Percentiles rank a stretch among this genome's conserved stretches.
Conservation (phyloP, 108 stramenopile genomes). For the Cylindrotheca closterium region DNA sequence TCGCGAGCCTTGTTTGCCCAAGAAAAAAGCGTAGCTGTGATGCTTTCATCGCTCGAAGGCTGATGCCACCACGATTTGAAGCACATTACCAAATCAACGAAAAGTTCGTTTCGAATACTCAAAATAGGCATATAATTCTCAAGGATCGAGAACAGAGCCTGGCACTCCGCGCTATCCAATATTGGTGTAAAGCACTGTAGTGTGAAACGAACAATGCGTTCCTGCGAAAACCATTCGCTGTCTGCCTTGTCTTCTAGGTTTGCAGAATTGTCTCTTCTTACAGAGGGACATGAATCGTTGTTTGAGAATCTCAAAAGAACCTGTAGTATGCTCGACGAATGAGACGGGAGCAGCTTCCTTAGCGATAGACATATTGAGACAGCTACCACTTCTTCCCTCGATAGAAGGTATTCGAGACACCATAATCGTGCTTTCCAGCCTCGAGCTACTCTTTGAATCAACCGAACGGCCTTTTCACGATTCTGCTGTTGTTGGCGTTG, state of each 20-base stretch:
- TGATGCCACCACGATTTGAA: conserved; percentile 13
- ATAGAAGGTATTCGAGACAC: neutral
- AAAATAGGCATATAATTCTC: conserved; percentile 11
- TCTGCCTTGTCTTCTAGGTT: conserved; percentile 2
- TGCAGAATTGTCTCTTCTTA: neutral
- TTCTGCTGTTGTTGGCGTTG: conserved; percentile 29
- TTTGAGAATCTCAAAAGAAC: conserved; percentile 10
- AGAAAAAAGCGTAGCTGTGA: conserved; percentile 4
- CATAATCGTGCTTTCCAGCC: conserved; percentile 24
- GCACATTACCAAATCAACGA: conserved; percentile 22
- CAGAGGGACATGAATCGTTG: neutral
- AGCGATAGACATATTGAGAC: conserved; percentile 21
- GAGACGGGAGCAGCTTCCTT: conserved; percentile 3
- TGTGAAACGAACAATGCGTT: conserved; percentile 14
- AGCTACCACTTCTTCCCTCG: neutral
- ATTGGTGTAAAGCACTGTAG: conserved; percentile 19
- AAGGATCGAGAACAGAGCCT: conserved; percentile 10
- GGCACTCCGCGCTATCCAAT: neutral
- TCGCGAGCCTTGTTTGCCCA: conserved; percentile 20
- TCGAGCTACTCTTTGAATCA: conserved; percentile 21
- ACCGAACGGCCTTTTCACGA: conserved; percentile 8
- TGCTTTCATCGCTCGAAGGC: neutral
- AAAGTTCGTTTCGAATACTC: conserved; percentile 15
- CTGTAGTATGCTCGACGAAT: conserved; percentile 1
- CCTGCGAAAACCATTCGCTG: conserved; percentile 25